These are phyloP conservation scores for Euphorbia lathyris DNA, from an alignment of 345 rosid genomes.

Conservation along the genomic window DNA sequence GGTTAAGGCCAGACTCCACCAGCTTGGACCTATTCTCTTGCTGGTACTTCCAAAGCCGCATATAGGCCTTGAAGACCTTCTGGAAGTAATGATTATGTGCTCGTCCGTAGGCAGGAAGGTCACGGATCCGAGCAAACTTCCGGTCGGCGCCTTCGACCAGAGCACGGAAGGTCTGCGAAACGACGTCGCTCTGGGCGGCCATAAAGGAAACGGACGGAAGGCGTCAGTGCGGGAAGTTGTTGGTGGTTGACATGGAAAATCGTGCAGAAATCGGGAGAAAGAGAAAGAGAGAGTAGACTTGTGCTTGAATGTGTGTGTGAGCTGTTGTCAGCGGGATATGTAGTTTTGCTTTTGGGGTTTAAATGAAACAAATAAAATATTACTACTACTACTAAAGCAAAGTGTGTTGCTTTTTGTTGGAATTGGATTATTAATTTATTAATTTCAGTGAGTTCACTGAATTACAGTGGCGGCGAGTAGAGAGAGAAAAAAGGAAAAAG, in stretches of 20 bases:
- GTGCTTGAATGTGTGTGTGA: constrained; percentile 11
- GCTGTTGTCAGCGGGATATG: constrained; percentile 23
- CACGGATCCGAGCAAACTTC: constrained; percentile 85
- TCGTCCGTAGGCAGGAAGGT: constrained; percentile 64
- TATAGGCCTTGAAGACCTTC: constrained; percentile 90
- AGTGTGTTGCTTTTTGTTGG: background rate
- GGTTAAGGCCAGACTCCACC: constrained; percentile 70
- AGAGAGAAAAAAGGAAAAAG: background rate
- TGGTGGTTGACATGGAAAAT: constrained; percentile 23
- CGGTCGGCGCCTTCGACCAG: constrained; percentile 85
- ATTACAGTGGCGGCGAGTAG: constrained; percentile 17
- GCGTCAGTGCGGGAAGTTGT: background rate
- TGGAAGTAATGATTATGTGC: constrained; percentile 55
- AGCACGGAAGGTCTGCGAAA: constrained; percentile 53
- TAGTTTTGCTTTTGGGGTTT: background rate
- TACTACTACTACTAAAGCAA: background rate
- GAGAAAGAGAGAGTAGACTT: background rate
- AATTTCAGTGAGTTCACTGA: constrained; percentile 16
- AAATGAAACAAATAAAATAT: background rate
- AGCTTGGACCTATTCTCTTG: constrained; percentile 70
- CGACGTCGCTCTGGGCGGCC: constrained; percentile 51
- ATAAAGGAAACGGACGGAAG: background rate
- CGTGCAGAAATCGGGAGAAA: background rate
- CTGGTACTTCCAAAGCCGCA: constrained; percentile 96
- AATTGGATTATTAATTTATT: background rate